Conservation (phyloP, 257 asterid species). For the Thymus quinquecostatus region DNA sequence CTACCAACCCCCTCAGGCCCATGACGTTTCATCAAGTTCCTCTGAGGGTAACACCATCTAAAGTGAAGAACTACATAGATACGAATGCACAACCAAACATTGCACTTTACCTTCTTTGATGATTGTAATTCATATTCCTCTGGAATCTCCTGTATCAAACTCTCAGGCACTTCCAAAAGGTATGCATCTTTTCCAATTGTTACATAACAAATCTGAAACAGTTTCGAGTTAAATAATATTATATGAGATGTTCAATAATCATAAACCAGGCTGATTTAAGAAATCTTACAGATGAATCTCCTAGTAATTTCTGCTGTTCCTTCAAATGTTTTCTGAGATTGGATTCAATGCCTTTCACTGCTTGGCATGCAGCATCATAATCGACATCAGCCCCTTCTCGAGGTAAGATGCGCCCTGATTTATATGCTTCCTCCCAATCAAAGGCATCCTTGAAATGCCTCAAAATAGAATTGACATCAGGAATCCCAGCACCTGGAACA, state of each 20-base stretch:
- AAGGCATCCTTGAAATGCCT: conserved; percentile 85
- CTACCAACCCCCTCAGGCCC: background rate
- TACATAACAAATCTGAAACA: conserved; percentile 70
- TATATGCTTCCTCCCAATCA: conserved; percentile 94
- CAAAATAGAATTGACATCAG: conserved; percentile 62
- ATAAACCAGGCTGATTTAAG: conserved; percentile 19
- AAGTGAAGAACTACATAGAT: conserved; percentile 19
- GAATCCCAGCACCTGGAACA: conserved; percentile 65
- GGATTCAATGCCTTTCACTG: conserved; percentile 67
- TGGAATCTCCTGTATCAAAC: conserved; percentile 65
- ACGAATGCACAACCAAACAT: conserved; percentile 18
- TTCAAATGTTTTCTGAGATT: conserved; percentile 69
- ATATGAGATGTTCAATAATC: conserved; percentile 20
- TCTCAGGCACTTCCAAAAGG: conserved; percentile 94
- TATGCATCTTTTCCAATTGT: conserved; percentile 84
- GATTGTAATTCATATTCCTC: conserved; percentile 83
- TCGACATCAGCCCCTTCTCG: conserved; percentile 89
- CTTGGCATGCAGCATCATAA: conserved; percentile 83
- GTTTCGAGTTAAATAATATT: conserved; percentile 23
- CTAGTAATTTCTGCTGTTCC: conserved; percentile 77
- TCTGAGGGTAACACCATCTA: background rate
- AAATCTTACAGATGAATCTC: conserved; percentile 80
- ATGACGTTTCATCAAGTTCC: background rate
- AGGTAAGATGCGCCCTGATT: conserved; percentile 91
- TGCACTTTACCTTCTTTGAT: conserved; percentile 74